phyloP scores from a whole-genome alignment of 257 asterid species.

The Verbena officinalis region DNA sequence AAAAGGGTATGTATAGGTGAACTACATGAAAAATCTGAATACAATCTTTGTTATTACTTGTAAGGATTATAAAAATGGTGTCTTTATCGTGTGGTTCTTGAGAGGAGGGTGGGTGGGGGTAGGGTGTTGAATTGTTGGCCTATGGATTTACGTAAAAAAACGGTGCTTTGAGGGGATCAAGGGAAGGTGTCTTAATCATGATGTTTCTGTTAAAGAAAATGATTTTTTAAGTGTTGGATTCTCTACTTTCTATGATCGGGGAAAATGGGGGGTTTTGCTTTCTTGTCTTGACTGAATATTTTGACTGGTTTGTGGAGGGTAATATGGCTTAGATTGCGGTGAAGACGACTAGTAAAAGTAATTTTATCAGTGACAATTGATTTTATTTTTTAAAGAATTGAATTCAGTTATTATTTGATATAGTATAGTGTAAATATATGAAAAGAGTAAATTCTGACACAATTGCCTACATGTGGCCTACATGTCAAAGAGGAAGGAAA shows the following conservation, averaged over 20 bases:
- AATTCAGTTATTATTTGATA: too few species aligned
- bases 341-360: too few species aligned
- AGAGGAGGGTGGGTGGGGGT: background rate
- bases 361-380: background rate
- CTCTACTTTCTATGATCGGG: constrained; percentile 39
- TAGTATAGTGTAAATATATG: too few species aligned
- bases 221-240: constrained; percentile 33
- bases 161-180: constrained; percentile 46
- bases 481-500: too few species aligned
- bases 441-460: too few species aligned
- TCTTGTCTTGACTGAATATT: constrained; percentile 27
- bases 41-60: constrained; percentile 25
- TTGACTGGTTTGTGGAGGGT: constrained; percentile 39
- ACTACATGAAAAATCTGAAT: constrained; percentile 34
- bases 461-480: too few species aligned
- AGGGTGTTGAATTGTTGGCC: constrained; percentile 12
- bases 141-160: constrained; percentile 42
- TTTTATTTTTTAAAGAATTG: too few species aligned
- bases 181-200: constrained; percentile 46
- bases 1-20: background rate
- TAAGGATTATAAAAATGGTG: constrained; percentile 31
- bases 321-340: constrained; percentile 24
- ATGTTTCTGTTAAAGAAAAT: constrained; percentile 36
- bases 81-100: constrained; percentile 24
- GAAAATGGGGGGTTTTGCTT: constrained; percentile 28